Conservation (phyloP, 768 basidiomycete genomes). For the Tulasnella sp. region DNA sequence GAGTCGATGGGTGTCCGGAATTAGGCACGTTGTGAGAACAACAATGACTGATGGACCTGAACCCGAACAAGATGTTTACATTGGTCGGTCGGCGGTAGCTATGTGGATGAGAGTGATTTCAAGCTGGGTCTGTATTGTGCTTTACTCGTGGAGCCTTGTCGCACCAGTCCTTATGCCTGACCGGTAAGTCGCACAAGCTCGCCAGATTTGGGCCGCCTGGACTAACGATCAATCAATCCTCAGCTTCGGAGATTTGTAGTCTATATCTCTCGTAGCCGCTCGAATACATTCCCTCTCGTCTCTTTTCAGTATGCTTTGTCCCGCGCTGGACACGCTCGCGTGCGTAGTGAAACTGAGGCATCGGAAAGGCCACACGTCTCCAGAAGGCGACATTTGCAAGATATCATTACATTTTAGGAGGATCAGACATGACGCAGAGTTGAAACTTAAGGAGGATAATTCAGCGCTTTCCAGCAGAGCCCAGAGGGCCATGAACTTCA, state of each 20-base stretch:
- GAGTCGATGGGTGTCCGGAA: neutral
- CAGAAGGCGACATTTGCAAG: neutral
- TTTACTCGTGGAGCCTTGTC: slow-evolving; percentile 81
- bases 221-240: neutral
- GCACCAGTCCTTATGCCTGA: slow-evolving; percentile 90
- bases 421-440: neutral
- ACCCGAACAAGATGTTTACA: slow-evolving; percentile 52
- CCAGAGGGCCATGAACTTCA: neutral
- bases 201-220: neutral
- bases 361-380: neutral
- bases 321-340: neutral
- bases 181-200: slow-evolving; percentile 43
- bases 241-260: neutral
- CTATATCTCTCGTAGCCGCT: neutral
- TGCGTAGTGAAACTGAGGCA: neutral
- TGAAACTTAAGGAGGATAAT: neutral
- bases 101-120: slow-evolving; percentile 99
- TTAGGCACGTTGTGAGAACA: slow-evolving; percentile 33
- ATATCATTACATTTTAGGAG: neutral
- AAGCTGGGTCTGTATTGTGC: slow-evolving; percentile 83
- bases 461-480: neutral
- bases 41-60: slow-evolving; percentile 20
- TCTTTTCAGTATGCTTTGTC: neutral
- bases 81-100: slow-evolving; percentile 88
- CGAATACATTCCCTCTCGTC: neutral